These are phyloP conservation scores for Canavalia gladiata DNA, from an alignment of 306 rosid species.

Conservation along the genomic window DNA sequence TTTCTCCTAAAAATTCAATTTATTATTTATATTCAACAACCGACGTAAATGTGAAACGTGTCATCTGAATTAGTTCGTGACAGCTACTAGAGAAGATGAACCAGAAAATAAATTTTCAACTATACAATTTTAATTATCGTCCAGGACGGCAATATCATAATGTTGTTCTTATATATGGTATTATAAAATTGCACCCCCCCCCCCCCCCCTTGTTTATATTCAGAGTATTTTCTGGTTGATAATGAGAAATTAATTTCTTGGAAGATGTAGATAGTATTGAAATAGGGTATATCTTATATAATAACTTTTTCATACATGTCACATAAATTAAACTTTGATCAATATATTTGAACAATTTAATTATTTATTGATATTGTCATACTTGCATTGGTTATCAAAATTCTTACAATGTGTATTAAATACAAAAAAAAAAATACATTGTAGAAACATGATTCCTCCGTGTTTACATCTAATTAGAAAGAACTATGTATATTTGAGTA, in stretches of 20 bases:
- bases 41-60: conserved; percentile 50
- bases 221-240: not conserved
- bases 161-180: not conserved
- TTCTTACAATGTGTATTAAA: not conserved
- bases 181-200: too few relatives aligned
- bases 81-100: not conserved
- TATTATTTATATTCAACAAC: conserved; percentile 35
- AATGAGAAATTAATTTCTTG: not conserved
- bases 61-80: conserved; percentile 31
- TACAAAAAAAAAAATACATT: too few relatives aligned
- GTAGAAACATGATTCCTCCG: not conserved
- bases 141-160: conserved; percentile 28
- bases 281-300: not conserved
- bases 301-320: too few relatives aligned
- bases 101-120: conserved; percentile 10
- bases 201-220: not conserved
- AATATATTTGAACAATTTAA: not conserved
- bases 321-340: not conserved
- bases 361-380: not conserved
- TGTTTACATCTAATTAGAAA: not conserved
- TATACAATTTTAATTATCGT: not conserved
- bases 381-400: not conserved
- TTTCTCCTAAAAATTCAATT: not conserved
- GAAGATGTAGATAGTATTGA: not conserved
- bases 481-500: not conserved